Percentiles rank a stretch among this genome's conserved stretches.
Evolutionary conservation across 306 rosid genomes (phyloP).

Genomic region (Quercus rubra): DNA sequence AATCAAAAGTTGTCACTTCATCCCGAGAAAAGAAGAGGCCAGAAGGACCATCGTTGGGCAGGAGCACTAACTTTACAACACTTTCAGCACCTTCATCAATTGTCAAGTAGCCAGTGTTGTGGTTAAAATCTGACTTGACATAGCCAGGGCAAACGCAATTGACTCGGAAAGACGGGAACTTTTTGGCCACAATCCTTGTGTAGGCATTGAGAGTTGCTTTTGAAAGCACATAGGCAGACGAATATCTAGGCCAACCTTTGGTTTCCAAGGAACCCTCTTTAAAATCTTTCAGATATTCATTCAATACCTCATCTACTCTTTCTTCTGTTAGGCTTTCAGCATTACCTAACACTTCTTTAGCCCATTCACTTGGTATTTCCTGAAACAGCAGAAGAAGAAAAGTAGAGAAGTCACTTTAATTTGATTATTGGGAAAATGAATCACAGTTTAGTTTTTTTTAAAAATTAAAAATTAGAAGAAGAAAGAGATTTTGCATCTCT

Average conservation of each 20-base stretch:
- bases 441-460: neutral
- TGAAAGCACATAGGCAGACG: slow-evolving; percentile 1
- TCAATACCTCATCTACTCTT: slow-evolving; percentile 11
- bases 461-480: neutral
- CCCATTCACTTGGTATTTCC: neutral
- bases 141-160: slow-evolving; percentile 6
- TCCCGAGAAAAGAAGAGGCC: neutral
- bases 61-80: neutral
- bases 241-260: neutral
- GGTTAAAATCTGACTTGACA: neutral
- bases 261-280: neutral
- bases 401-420: neutral
- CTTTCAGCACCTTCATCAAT: slow-evolving; percentile 4
- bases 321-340: slow-evolving; percentile 6
- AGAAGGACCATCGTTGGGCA: neutral
- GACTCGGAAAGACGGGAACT: neutral
- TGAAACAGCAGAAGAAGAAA: neutral
- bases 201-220: slow-evolving; percentile 17
- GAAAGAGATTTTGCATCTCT: neutral
- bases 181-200: slow-evolving; percentile 19
- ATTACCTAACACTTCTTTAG: neutral
- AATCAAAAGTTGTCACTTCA: slow-evolving; percentile 5
- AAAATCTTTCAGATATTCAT: neutral
- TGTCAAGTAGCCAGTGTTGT: neutral
- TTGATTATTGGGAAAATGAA: neutral